Evolutionary conservation across 495 filamentous ascomycete species (phyloP), one percentile per base, ranked within the genome.

Genomic region (Penicillium crystallinum): DNA sequence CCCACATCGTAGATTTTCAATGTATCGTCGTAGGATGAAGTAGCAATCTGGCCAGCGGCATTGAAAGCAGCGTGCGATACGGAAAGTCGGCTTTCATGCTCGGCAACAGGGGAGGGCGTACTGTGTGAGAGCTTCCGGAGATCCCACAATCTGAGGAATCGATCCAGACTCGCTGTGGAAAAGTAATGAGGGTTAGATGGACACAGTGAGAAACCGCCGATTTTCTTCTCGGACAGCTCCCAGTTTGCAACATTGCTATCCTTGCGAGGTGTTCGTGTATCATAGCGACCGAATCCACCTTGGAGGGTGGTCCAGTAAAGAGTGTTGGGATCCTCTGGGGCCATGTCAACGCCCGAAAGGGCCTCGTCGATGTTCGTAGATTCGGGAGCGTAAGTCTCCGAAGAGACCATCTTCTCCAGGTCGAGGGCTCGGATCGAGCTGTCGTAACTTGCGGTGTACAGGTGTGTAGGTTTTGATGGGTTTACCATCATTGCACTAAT

Each of bases 61-160:
- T 88, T 93, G 80, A 90, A 97, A 6, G 89, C 84, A 0, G 92
- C 93, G 63, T 95, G 91, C 1, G 88, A 92, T 0, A 98, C 91
- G 0, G 89, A 95, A 0, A 97, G 74, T 1, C 85, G 80, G 42
- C 83, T 91, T 34, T 81, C 76, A 66, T 97, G 91, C 61, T 93
- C 84, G 14, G 87, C 92, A 0, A 97, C 66, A 2, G 95, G 69
- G 0, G 78, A 72, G 0, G 92, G 91, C 22, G 63, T 77, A 29
- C 74, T 67, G 5, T 72, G 73, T 7, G 70, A 80, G 22, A 97
- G 79, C 63, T 91, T 95, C 31, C 93, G 82, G 30, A 97, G 65
- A 63, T 98, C 93, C 92, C 92, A 98, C 21, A 98, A 74, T 53
- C 91, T 89, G 53, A 98, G 72, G 4, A 84, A 91, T 3, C 93